A percentile compares a stretch with the other conserved stretches of the same genome.
These are phyloP conservation scores for Paramecium sonneborni DNA, from an alignment of 73 alveolate species.

Conservation along the genomic window DNA sequence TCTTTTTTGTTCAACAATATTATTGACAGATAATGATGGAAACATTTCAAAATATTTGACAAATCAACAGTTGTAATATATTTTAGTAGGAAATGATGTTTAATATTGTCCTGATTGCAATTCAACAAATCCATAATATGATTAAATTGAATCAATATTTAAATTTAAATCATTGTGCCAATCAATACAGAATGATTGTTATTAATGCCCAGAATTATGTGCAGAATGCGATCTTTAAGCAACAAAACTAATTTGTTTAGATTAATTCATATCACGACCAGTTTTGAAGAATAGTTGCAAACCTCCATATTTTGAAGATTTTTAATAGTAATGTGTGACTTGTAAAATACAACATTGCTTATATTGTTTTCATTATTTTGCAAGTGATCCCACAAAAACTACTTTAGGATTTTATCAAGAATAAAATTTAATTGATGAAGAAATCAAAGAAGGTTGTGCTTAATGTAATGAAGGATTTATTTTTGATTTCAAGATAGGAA, in stretches of 20 bases:
- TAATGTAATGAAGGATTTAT: too few species aligned
- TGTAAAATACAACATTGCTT: neutral
- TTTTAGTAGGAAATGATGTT: neutral
- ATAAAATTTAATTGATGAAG: neutral
- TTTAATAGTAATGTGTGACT: neutral
- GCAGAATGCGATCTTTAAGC: neutral
- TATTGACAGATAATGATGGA: neutral
- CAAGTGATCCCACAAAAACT: neutral
- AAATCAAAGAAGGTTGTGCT: too few species aligned
- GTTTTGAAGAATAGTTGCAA: too few species aligned
- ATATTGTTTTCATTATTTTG: neutral
- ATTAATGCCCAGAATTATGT: neutral
- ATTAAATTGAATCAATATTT: neutral
- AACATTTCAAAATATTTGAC: neutral
- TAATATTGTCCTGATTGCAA: neutral
- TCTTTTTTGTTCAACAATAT: neutral
- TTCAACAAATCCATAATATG: too few species aligned
- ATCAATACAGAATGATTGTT: neutral
- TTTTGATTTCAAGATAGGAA: too few species aligned
- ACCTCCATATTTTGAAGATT: neutral
- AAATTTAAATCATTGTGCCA: neutral
- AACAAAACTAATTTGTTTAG: neutral
- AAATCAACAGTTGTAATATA: too few species aligned
- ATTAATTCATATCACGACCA: too few species aligned
- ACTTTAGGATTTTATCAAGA: neutral